These are phyloP conservation scores for Saitozyma podzolica DNA, from an alignment of 768 basidiomycete genomes.

Conservation along the genomic window DNA sequence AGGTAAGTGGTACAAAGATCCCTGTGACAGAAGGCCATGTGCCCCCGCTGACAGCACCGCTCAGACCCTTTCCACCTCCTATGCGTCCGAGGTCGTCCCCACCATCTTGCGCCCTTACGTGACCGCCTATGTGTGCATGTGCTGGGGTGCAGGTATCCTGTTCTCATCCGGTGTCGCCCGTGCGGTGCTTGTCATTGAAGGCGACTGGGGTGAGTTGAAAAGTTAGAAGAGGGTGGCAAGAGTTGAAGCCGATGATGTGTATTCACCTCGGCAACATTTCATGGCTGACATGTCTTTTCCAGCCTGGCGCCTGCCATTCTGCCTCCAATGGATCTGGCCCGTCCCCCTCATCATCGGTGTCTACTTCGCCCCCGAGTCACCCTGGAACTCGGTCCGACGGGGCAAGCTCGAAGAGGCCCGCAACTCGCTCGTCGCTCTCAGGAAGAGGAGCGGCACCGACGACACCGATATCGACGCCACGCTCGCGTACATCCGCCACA, in stretches of 20 bases:
- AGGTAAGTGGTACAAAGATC: slow-evolving; percentile 1
- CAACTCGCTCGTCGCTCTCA: slow-evolving; percentile 16
- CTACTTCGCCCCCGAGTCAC: slow-evolving; percentile 41
- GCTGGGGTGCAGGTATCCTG: slow-evolving; percentile 40
- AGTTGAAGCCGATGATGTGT: too few species aligned
- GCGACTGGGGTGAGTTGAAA: slow-evolving; percentile 27
- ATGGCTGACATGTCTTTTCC: neutral
- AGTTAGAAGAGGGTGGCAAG: too few species aligned
- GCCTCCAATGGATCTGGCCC: slow-evolving; percentile 40
- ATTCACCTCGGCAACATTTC: too few species aligned
- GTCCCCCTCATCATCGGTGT: slow-evolving; percentile 31
- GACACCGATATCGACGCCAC: slow-evolving; percentile 42
- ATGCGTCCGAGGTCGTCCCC: slow-evolving; percentile 43
- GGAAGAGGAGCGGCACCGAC: slow-evolving; percentile 18
- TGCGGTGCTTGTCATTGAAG: slow-evolving; percentile 16
- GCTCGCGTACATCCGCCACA: slow-evolving; percentile 38
- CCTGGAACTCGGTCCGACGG: slow-evolving; percentile 42
- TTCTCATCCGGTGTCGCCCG: slow-evolving; percentile 34
- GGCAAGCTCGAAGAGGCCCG: slow-evolving; percentile 31
- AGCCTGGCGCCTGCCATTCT: slow-evolving; percentile 33
- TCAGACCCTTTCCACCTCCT: slow-evolving; percentile 40
- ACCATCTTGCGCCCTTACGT: slow-evolving; percentile 39
- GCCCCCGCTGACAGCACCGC: neutral
- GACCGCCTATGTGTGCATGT: slow-evolving; percentile 37
- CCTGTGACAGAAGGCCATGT: too few species aligned